These are phyloP conservation scores for Jacaranda copaia DNA, from an alignment of 257 asterid genomes.

Conservation along the genomic window DNA sequence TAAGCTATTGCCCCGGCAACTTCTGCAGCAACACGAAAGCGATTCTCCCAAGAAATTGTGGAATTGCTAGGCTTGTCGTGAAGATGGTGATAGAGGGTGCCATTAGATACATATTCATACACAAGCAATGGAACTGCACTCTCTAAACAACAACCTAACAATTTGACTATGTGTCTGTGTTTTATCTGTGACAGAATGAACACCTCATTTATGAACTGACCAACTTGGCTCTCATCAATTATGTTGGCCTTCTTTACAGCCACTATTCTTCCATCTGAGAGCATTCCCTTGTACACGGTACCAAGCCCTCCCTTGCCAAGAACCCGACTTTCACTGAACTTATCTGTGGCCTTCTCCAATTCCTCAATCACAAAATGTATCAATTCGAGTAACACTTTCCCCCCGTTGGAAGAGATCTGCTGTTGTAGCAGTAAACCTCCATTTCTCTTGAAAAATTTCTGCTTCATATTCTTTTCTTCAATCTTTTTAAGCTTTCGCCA, in stretches of 20 bases:
- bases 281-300: conserved; percentile 48
- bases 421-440: conserved; percentile 50
- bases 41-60: conserved; percentile 44
- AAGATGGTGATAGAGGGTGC: conserved; percentile 44
- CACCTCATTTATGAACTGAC: conserved; percentile 53
- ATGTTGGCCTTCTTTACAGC: conserved; percentile 53
- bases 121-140: conserved; percentile 36
- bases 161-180: conserved; percentile 45
- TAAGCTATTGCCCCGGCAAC: conserved; percentile 51
- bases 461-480: conserved; percentile 32
- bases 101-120: conserved; percentile 40
- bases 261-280: conserved; percentile 44
- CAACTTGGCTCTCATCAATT: conserved; percentile 40
- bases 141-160: conserved; percentile 43
- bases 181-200: conserved; percentile 47
- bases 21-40: conserved; percentile 48
- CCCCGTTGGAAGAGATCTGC: conserved; percentile 32
- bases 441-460: conserved; percentile 44
- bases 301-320: conserved; percentile 47
- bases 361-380: conserved; percentile 43
- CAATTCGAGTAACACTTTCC: conserved; percentile 17
- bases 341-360: conserved; percentile 48
- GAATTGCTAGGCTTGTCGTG: conserved; percentile 14
- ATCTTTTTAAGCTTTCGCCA: conserved; percentile 20
- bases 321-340: conserved; percentile 34